phyloP scores from a whole-genome alignment of 345 rosid genomes.

The Pugionium cornutum region DNA sequence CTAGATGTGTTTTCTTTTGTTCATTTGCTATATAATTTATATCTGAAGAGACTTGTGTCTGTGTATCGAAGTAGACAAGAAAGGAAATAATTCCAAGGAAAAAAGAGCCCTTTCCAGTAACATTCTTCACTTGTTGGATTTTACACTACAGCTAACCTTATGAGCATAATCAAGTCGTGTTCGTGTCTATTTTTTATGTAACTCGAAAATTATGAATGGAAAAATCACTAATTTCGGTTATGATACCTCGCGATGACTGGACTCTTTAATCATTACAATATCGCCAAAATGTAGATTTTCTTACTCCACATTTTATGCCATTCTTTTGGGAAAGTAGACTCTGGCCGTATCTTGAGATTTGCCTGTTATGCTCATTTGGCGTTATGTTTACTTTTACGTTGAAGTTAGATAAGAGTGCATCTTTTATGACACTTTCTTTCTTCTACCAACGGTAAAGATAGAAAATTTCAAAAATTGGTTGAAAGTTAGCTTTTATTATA shows the following conservation, averaged over 20 bases:
- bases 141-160: slow-evolving; percentile 1
- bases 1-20: slow-evolving; percentile 24
- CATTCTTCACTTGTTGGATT: slow-evolving; percentile 14
- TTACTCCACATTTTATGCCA: slow-evolving; percentile 9
- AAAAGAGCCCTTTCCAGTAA: not conserved
- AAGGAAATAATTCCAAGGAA: slow-evolving; percentile 17
- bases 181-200: not conserved
- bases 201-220: not conserved
- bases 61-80: slow-evolving; percentile 29
- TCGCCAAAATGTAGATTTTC: slow-evolving; percentile 11
- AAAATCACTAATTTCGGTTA: not conserved
- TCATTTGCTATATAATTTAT: slow-evolving; percentile 19
- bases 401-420: not conserved
- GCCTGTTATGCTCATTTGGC: slow-evolving; percentile 22
- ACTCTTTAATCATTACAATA: slow-evolving; percentile 1
- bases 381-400: not conserved
- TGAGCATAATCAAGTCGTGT: slow-evolving; percentile 5
- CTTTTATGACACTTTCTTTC: slow-evolving; percentile 30
- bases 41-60: slow-evolving; percentile 31
- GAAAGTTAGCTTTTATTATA: slow-evolving; percentile 13
- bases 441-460: slow-evolving; percentile 38
- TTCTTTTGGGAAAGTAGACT: slow-evolving; percentile 22
- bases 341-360: slow-evolving; percentile 5
- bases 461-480: not conserved
- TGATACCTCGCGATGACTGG: not conserved